Base-by-base conservation (phyloP, 2,329 filamentous ascomycete species). In the Botrytis byssoidea region DNA sequence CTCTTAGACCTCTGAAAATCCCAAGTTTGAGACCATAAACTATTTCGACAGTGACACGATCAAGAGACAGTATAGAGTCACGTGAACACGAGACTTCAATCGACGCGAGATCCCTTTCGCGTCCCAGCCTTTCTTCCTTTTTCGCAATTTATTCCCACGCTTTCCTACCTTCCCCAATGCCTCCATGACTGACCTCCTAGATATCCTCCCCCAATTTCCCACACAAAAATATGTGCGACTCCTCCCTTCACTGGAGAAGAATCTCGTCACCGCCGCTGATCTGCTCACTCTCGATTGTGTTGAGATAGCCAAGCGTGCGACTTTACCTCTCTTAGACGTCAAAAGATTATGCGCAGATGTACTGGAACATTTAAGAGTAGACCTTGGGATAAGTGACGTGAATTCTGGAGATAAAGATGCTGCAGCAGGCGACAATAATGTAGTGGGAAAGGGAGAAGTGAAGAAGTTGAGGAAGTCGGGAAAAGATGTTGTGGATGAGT, bases 271-370 rank as follows among this genome's bases (percentile, higher is more conserved):
- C 40, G 93, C 92, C 46, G 90, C 90, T 78, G 96, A 99, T 81
- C 88, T 99, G 67, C 87, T 99, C 79, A 93, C 93, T 4, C 90
- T 97, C 75, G 93, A 97, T 80, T 88, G 91, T 6, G 86, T 91
- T 75, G 92, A 97, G 80, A 89, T 98, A 77, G 94, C 94, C 73
- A 96, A 93, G 84, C 92, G 93, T 81, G 95, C 94, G 68, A 91
- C 92, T 76, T 86, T 97, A 29, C 94, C 95, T 4, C 85, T 95
- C 12, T 87, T 92, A 57, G 94, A 98, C 80, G 86, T 98, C 78
- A 92, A 91, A 82, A 89, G 90, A 75, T 86, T 98, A 51, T 88
- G 89, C 75, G 86, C 87, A 73, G 90, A 90, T 71, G 84, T 97
- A 46, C 84, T 93, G 48, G 84, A 85, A 40, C 90, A 89, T 20